These are phyloP conservation scores for Aechmea fasciata DNA, from an alignment of 176 grass and related monocot species.

Conservation along the genomic window DNA sequence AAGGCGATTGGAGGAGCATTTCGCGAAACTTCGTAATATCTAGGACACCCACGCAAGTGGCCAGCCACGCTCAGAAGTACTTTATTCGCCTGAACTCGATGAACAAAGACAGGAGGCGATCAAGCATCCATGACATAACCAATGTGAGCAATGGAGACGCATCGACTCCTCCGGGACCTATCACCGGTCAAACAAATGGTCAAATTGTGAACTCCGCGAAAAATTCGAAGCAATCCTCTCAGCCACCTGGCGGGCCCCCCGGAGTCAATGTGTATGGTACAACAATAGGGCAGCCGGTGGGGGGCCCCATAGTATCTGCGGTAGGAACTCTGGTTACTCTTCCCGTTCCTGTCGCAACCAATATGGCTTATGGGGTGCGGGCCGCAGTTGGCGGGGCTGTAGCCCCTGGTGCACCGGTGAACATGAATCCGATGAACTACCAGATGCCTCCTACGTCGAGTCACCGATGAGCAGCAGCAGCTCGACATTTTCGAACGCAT, in stretches of 20 bases:
- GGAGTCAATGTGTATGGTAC: slow-evolving; percentile 49
- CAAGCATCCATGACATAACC: slow-evolving; percentile 95
- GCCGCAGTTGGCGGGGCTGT: slow-evolving; percentile 42
- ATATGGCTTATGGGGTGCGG: slow-evolving; percentile 58
- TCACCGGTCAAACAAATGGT: slow-evolving; percentile 63
- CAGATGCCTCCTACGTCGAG: slow-evolving; percentile 57
- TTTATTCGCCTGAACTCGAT: slow-evolving; percentile 87
- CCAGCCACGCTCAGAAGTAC: slow-evolving; percentile 93
- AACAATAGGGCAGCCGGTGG: slow-evolving; percentile 81
- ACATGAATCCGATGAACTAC: slow-evolving; percentile 40
- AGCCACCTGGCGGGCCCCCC: slow-evolving; percentile 32
- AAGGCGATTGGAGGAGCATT: slow-evolving; percentile 97
- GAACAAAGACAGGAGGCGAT: slow-evolving; percentile 80
- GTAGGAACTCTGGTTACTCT: slow-evolving; percentile 80
- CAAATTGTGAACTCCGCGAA: slow-evolving; percentile 33
- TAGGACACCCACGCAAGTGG: slow-evolving; percentile 87
- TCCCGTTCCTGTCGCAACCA: slow-evolving; percentile 43
- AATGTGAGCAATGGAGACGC: slow-evolving; percentile 51
- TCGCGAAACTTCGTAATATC: slow-evolving; percentile 98
- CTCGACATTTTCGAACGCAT: neutral
- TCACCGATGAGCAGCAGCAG: slow-evolving; percentile 32
- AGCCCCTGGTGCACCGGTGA: slow-evolving; percentile 51
- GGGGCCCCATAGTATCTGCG: slow-evolving; percentile 53
- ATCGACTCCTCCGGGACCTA: slow-evolving; percentile 37
- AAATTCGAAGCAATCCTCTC: slow-evolving; percentile 42